These are phyloP conservation scores for Tylopilus rubrobrunneus DNA, from an alignment of 768 basidiomycete species.

Conservation along the genomic window DNA sequence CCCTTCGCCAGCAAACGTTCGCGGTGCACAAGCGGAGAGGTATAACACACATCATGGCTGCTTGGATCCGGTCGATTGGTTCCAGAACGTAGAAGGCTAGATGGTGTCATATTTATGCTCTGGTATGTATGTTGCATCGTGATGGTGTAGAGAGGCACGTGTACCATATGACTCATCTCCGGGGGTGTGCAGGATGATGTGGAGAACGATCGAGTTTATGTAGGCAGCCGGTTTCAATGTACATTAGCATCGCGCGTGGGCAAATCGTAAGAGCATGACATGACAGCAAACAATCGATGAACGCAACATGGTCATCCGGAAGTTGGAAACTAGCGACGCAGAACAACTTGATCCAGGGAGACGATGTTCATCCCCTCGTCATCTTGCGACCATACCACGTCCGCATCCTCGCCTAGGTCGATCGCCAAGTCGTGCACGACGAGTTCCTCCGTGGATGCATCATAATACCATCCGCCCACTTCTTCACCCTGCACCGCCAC, in stretches of 20 bases:
- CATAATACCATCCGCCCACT: conserved; percentile 37
- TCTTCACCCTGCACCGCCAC: conserved; percentile 39
- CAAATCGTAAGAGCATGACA: background rate
- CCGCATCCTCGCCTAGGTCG: conserved; percentile 39
- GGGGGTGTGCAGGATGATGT: background rate
- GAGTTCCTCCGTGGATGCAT: conserved; percentile 36
- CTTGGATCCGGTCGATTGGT: conserved; percentile 22
- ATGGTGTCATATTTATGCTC: background rate
- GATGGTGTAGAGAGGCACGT: background rate
- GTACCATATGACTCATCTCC: too few species aligned
- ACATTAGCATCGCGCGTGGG: background rate
- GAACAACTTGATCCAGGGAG: background rate
- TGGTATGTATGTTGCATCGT: background rate
- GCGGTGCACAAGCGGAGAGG: conserved; percentile 15
- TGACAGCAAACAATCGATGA: too few species aligned
- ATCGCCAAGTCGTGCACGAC: conserved; percentile 35
- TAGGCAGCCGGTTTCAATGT: background rate
- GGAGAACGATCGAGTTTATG: background rate
- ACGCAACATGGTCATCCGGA: too few species aligned
- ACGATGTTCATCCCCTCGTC: background rate
- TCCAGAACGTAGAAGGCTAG: background rate
- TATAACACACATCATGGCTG: conserved; percentile 13
- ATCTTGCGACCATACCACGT: conserved; percentile 27
- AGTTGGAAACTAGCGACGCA: background rate
- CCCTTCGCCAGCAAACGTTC: conserved; percentile 21